Conservation (phyloP, 148 eudicot genomes). For the Fagopyrum tataricum region DNA sequence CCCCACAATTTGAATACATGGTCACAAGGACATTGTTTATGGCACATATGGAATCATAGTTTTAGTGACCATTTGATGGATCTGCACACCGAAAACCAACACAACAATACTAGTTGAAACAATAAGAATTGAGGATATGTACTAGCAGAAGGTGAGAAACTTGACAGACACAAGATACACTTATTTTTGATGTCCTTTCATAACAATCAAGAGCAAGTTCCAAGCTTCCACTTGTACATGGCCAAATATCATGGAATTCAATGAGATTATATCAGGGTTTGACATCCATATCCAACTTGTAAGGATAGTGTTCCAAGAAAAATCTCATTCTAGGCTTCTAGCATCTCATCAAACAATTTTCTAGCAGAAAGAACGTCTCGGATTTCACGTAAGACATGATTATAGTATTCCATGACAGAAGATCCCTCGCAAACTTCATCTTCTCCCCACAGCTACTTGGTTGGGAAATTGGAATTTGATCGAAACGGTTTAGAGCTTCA, state of each 20-base stretch:
- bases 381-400: slow-evolving; percentile 50
- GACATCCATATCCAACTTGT: slow-evolving; percentile 37
- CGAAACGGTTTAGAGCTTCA: slow-evolving; percentile 38
- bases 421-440: slow-evolving; percentile 31
- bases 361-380: slow-evolving; percentile 33
- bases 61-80: slow-evolving; percentile 40
- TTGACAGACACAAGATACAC: too few relatives aligned
- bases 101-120: slow-evolving; percentile 31
- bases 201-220: slow-evolving; percentile 36
- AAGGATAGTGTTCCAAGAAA: slow-evolving; percentile 53
- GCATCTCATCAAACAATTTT: slow-evolving; percentile 40
- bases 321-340: slow-evolving; percentile 32
- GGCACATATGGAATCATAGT: slow-evolving; percentile 34
- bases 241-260: slow-evolving; percentile 46
- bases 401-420: slow-evolving; percentile 57
- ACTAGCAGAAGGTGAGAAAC: slow-evolving; percentile 49
- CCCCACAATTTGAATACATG: slow-evolving; percentile 60
- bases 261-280: slow-evolving; percentile 38
- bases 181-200: slow-evolving; percentile 30
- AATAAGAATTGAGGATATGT: slow-evolving; percentile 40
- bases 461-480: slow-evolving; percentile 26
- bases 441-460: slow-evolving; percentile 8
- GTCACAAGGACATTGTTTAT: slow-evolving; percentile 44
- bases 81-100: slow-evolving; percentile 38
- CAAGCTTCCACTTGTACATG: slow-evolving; percentile 34